Conservation (phyloP, 441 rosid genomes). For the Bocquillonia castaneifolia region DNA sequence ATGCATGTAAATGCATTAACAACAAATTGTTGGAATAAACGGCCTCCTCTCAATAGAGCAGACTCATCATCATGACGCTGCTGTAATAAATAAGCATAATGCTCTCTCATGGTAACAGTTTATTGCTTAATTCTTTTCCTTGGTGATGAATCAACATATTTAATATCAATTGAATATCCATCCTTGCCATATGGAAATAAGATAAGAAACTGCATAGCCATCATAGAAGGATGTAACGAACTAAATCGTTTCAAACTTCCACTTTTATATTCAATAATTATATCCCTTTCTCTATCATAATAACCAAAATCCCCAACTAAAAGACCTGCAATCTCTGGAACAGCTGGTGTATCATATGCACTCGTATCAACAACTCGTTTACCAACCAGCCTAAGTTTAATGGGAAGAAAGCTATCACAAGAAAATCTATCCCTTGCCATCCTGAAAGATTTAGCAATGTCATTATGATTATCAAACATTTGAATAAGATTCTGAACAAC, state of each 20-base stretch:
- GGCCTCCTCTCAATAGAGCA: background rate
- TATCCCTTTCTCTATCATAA: background rate
- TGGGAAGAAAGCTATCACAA: too few relatives aligned
- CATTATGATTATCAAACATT: background rate
- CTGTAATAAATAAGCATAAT: background rate
- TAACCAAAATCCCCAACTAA: background rate
- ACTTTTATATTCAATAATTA: background rate
- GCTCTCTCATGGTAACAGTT: background rate
- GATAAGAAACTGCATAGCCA: background rate
- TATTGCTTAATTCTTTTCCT: background rate
- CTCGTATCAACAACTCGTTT: background rate
- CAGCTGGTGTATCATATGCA: background rate
- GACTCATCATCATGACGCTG: background rate
- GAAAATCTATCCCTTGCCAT: background rate
- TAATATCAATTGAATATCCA: background rate
- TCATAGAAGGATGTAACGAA: background rate
- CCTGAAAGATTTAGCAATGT: background rate
- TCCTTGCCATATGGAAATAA: background rate
- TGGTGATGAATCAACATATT: background rate
- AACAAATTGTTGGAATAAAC: background rate
- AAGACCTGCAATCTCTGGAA: background rate
- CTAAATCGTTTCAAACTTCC: background rate
- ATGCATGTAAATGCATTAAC: background rate
- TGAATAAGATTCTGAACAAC: background rate
- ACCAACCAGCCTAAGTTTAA: background rate